These are phyloP conservation scores for Vanilla planifolia DNA, from an alignment of 106 monocot species.

Conservation along the genomic window DNA sequence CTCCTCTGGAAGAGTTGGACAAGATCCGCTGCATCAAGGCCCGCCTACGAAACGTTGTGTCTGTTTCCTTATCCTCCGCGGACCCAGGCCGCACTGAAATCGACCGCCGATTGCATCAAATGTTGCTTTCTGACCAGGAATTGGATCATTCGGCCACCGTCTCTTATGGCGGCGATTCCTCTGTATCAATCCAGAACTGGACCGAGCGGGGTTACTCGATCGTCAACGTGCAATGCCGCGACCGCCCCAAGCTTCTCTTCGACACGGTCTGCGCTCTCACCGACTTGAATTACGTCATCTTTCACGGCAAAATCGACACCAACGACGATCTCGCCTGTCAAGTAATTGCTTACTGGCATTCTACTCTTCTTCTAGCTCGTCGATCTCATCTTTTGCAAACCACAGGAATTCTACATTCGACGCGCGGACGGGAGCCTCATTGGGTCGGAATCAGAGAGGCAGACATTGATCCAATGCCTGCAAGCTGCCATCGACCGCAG, in stretches of 20 bases:
- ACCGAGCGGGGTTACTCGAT: slow-evolving; percentile 48
- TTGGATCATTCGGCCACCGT: slow-evolving; percentile 25
- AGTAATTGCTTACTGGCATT: slow-evolving; percentile 8
- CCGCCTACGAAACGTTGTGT: slow-evolving; percentile 35
- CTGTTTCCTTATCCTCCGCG: not conserved
- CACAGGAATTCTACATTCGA: slow-evolving; percentile 47
- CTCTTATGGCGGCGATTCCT: not conserved
- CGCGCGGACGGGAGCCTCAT: slow-evolving; percentile 31
- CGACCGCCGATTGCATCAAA: slow-evolving; percentile 42
- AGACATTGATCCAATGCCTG: slow-evolving; percentile 29
- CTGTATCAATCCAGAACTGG: slow-evolving; percentile 34
- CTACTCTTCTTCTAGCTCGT: not conserved
- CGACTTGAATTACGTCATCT: slow-evolving; percentile 59
- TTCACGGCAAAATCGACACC: slow-evolving; percentile 47
- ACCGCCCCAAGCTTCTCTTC: slow-evolving; percentile 69
- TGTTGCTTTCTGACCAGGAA: slow-evolving; percentile 43
- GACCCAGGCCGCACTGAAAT: slow-evolving; percentile 7
- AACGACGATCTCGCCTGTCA: slow-evolving; percentile 33
- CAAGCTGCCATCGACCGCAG: slow-evolving; percentile 40
- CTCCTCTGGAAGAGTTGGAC: slow-evolving; percentile 11
- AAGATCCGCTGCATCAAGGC: slow-evolving; percentile 15
- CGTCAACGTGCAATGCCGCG: slow-evolving; percentile 42
- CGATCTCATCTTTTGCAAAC: not conserved
- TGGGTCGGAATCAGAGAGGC: slow-evolving; percentile 32
- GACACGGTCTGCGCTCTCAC: slow-evolving; percentile 57